Percentiles rank a stretch among this genome's conserved stretches.
phyloP scores from a whole-genome alignment of 108 stramenopile species.

The Chaetoceros muelleri region DNA sequence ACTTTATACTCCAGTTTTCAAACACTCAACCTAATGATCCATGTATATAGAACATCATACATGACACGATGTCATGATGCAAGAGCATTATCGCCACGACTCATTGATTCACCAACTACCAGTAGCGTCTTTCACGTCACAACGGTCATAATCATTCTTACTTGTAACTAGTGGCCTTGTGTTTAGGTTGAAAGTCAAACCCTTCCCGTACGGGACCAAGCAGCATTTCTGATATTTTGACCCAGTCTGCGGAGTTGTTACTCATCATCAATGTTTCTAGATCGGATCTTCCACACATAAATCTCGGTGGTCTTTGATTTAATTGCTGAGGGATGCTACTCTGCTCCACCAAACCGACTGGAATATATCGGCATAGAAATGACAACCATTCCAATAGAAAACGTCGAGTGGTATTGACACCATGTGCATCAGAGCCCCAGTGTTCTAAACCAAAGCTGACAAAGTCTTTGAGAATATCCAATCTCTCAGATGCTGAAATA shows the following conservation, averaged over 20 bases:
- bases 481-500: slow-evolving; percentile 85
- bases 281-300: slow-evolving; percentile 45
- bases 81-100: no score
- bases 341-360: slow-evolving; percentile 85
- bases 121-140: no score
- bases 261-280: slow-evolving; percentile 61
- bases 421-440: slow-evolving; percentile 95
- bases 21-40: no score
- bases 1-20: no score
- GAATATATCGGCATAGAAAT: slow-evolving; percentile 92
- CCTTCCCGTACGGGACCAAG: slow-evolving; percentile 88
- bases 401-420: slow-evolving; percentile 88
- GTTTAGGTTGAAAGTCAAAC: slow-evolving; percentile 91
- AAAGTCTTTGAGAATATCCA: slow-evolving; percentile 92
- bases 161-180: slow-evolving; percentile 81
- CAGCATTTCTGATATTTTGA: slow-evolving; percentile 93
- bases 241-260: slow-evolving; percentile 78
- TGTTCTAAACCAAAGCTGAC: slow-evolving; percentile 91
- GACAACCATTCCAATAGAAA: slow-evolving; percentile 97
- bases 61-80: no score
- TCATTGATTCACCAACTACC: no score
- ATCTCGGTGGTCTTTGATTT: slow-evolving; percentile 85
- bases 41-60: no score
- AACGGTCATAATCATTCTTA: no score
- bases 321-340: slow-evolving; percentile 73